Percentiles rank a stretch among this genome's conserved stretches.
Evolutionary conservation across 306 rosid species (phyloP).

Genomic region (Prunus campanulata): DNA sequence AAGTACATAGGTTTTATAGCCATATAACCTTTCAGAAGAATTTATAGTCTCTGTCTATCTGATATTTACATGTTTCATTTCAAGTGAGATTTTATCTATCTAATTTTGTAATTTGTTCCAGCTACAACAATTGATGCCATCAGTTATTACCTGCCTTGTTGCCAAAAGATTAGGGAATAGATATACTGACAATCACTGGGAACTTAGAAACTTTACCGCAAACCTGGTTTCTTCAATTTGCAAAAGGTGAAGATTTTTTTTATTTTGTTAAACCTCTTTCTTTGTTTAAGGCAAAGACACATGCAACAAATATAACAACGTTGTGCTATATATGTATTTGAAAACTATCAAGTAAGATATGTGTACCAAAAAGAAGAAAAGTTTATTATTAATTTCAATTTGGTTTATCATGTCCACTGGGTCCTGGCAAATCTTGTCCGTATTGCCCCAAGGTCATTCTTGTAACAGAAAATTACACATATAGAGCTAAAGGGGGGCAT

Average conservation of each 20-base stretch:
- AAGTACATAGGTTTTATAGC: conserved; percentile 15
- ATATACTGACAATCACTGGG: conserved; percentile 85
- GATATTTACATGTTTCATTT: neutral
- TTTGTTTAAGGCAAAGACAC: conserved; percentile 9
- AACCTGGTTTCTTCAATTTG: conserved; percentile 76
- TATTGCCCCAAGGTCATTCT: neutral
- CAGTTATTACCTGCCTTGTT: conserved; percentile 82
- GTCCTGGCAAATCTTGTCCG: neutral
- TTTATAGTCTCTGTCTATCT: neutral
- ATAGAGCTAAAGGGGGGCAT: neutral
- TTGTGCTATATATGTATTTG: neutral
- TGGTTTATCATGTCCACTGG: neutral
- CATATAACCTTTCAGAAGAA: neutral
- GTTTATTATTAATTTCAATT: neutral
- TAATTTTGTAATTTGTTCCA: conserved; percentile 34
- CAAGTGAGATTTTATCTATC: conserved; percentile 23
- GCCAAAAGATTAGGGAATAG: conserved; percentile 79
- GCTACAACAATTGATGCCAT: conserved; percentile 94
- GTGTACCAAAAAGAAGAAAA: neutral
- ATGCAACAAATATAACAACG: neutral
- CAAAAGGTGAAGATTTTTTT: conserved; percentile 62
- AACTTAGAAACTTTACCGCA: conserved; percentile 80
- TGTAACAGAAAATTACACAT: neutral
- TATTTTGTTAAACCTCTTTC: conserved; percentile 10
- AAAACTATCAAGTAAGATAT: neutral